Base-by-base conservation (phyloP, 441 rosid species). In the Jatropha podagrica region DNA sequence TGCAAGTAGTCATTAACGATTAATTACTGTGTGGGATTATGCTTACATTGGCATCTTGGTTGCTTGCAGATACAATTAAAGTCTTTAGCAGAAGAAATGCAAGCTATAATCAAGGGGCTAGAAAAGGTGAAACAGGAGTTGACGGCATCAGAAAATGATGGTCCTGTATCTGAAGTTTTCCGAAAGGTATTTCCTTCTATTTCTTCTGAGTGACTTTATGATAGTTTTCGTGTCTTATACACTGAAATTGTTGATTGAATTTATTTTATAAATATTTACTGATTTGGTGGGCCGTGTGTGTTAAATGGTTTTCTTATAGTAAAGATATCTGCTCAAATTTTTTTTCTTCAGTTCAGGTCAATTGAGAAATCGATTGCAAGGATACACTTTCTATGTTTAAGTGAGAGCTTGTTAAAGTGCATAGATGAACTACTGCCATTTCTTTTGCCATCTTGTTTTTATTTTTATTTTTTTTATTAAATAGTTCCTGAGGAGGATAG, bases 51-150 rank as follows among this genome's bases (percentile, higher is more conserved):
- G 51, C 69, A 37, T 78, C 42, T 70, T 77, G 27, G 32, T 69
- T 72, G 44, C 63, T 78, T 81, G 85, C 89, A 96, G 98, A 92
- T 92, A 88, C 99, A 94, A 91, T 69, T 96, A 90, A 94, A 94
- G 83, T 87, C 95, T 44, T 84, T 96, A 79, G 98, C 98, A 15
- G 99, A 94, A 76, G 99, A 96, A 91, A 96, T 96, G 99, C 98
- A 96, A 86, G 97, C 98, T 76, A 90, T 96, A 76, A 92, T 87
- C 82, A 96, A 92, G 88, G 99, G 98, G 69, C 81, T 96, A 80
- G 99, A 94, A 79, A 94, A 94, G 86, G 85, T 96, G 72, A 91
- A 88, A 79, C 98, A 92, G 86, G 99, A 96, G 86, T 84, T 91
- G 55, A 77, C 54, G 65, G 96, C 95, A 69, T 96, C 98, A 37